Evolutionary conservation across 768 basidiomycete species (phyloP).

Genomic region (Russula abietina): DNA sequence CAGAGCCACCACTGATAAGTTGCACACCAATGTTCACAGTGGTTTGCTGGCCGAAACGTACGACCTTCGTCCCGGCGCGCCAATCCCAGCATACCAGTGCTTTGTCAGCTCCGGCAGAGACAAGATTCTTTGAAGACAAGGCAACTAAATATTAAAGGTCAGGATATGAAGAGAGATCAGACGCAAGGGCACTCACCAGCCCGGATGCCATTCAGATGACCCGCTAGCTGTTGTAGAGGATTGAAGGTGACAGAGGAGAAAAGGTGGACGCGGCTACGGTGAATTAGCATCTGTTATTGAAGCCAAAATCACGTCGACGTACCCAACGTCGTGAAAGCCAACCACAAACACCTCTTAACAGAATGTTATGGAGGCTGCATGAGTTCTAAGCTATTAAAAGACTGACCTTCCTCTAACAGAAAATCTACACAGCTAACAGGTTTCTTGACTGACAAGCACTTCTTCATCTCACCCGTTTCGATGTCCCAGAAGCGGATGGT

Average conservation of each 20-base stretch:
- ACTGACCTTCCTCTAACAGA: constrained; percentile 67
- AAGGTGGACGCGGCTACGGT: constrained; percentile 71
- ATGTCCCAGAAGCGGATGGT: constrained; percentile 93
- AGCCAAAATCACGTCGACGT: constrained; percentile 25
- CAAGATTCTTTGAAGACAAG: constrained; percentile 75
- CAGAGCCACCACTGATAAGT: constrained; percentile 50
- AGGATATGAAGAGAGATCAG: not conserved
- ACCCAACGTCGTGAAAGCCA: constrained; percentile 91
- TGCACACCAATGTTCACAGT: constrained; percentile 89
- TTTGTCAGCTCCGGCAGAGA: constrained; percentile 76
- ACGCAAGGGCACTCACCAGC: constrained; percentile 34
- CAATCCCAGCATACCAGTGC: constrained; percentile 85
- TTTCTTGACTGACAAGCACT: constrained; percentile 78
- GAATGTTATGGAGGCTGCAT: not conserved
- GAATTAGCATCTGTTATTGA: constrained; percentile 3
- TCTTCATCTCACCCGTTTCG: constrained; percentile 56
- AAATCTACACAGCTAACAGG: constrained; percentile 89
- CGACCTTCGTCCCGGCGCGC: constrained; percentile 83
- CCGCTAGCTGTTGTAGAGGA: constrained; percentile 76
- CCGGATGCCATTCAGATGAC: constrained; percentile 84
- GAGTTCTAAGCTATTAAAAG: not conserved
- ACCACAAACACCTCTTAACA: constrained; percentile 78
- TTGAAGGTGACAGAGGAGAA: constrained; percentile 82
- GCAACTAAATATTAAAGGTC: constrained; percentile 44
- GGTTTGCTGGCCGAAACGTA: constrained; percentile 88